These are phyloP conservation scores for Aspergillus heteromorphus DNA, from an alignment of 495 filamentous ascomycete species.

Conservation along the genomic window DNA sequence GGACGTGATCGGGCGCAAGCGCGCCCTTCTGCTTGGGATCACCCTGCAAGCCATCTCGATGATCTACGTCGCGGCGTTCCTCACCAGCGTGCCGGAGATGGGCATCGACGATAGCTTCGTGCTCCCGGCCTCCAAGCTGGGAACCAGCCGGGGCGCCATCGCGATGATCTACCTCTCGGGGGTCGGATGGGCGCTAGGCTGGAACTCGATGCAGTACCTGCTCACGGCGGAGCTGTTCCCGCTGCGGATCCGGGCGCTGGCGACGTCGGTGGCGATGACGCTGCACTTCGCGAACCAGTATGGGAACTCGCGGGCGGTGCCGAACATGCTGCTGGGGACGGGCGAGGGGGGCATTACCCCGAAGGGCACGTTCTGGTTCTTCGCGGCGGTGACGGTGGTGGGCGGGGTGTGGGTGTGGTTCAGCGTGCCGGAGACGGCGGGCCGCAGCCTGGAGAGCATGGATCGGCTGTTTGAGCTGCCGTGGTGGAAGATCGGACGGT, in stretches of 20 bases:
- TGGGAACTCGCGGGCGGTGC: slow-evolving; percentile 51
- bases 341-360: slow-evolving; percentile 40
- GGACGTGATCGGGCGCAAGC: slow-evolving; percentile 68
- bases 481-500: slow-evolving; percentile 59
- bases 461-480: slow-evolving; percentile 62
- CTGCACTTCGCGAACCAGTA: slow-evolving; percentile 73
- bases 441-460: slow-evolving; percentile 49
- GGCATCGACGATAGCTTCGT: slow-evolving; percentile 29
- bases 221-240: slow-evolving; percentile 73
- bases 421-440: slow-evolving; percentile 38
- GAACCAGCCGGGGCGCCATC: slow-evolving; percentile 50
- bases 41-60: slow-evolving; percentile 57
- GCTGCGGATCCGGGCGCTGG: slow-evolving; percentile 44
- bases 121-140: slow-evolving; percentile 25
- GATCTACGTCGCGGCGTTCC: slow-evolving; percentile 64
- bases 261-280: slow-evolving; percentile 40
- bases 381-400: slow-evolving; percentile 55
- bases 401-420: slow-evolving; percentile 56
- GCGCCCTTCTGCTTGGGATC: slow-evolving; percentile 60
- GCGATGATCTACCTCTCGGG: slow-evolving; percentile 64
- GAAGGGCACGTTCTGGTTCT: slow-evolving; percentile 64
- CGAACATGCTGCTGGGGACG: slow-evolving; percentile 51
- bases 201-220: slow-evolving; percentile 73
- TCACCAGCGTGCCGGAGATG: slow-evolving; percentile 48
- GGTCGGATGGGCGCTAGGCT: slow-evolving; percentile 66